Conservation (phyloP, 495 filamentous ascomycete genomes). For the Penicillium waksmanii region DNA sequence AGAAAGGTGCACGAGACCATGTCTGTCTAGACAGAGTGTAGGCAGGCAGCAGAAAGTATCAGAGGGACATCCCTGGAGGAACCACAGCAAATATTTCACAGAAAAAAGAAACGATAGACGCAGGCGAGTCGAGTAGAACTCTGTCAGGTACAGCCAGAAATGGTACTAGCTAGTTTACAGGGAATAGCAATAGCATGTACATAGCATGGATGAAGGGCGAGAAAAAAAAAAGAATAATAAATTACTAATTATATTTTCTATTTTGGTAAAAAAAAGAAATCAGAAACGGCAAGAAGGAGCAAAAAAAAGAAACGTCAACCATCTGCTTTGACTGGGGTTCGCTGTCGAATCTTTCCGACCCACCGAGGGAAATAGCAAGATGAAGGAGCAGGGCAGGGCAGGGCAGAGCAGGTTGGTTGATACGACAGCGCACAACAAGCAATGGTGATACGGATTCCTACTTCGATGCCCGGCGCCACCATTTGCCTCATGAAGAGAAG, state of each 20-base stretch:
- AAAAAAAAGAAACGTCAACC: constrained; percentile 19
- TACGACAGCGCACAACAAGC: constrained; percentile 36
- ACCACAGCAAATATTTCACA: constrained; percentile 36
- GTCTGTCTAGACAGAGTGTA: constrained; percentile 30
- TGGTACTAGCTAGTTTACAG: constrained; percentile 25
- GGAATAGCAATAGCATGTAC: constrained; percentile 19
- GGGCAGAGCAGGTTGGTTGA: constrained; percentile 17
- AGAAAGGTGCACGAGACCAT: constrained; percentile 36
- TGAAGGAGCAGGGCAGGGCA: constrained; percentile 9
- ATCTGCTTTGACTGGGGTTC: constrained; percentile 28
- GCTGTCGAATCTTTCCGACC: constrained; percentile 31
- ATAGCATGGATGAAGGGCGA: background rate
- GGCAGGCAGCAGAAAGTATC: constrained; percentile 20
- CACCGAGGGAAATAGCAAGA: constrained; percentile 28
- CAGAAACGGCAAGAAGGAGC: constrained; percentile 11
- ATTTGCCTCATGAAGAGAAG: constrained; percentile 30
- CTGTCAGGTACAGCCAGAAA: constrained; percentile 33
- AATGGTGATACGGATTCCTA: constrained; percentile 37
- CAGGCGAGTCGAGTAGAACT: constrained; percentile 29
- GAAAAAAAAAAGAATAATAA: constrained; percentile 17
- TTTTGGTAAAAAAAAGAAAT: constrained; percentile 7
- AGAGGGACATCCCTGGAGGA: constrained; percentile 36
- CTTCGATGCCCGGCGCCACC: constrained; percentile 32
- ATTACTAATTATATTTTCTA: constrained; percentile 5
- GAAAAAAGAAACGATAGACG: constrained; percentile 27